Conservation (phyloP, 1,284 basidiomycete genomes). For the Heterobasidion parviporum region DNA sequence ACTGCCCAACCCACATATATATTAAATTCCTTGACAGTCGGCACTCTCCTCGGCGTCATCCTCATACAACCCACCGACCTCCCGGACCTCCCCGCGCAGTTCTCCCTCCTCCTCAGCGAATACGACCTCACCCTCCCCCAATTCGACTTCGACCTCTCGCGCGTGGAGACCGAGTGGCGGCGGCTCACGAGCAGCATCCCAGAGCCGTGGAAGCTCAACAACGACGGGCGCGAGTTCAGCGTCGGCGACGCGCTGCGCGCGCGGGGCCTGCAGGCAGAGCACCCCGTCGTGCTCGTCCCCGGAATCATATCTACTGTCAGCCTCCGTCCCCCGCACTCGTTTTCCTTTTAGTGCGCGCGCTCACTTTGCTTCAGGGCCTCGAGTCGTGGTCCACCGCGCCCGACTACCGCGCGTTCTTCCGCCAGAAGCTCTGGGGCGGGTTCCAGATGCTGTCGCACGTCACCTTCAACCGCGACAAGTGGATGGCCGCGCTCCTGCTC, state of each 20-base stretch:
- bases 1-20: conserved; percentile 18
- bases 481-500: conserved; percentile 87
- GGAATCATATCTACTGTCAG: conserved; percentile 72
- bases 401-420: conserved; percentile 74
- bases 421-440: conserved; percentile 83
- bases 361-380: conserved; percentile 42
- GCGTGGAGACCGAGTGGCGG: conserved; percentile 62
- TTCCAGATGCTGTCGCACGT: conserved; percentile 83
- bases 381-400: conserved; percentile 83
- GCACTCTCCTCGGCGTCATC: conserved; percentile 49
- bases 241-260: conserved; percentile 69
- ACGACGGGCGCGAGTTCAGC: conserved; percentile 77
- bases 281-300: conserved; percentile 78
- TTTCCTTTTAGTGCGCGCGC: not conserved
- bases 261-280: conserved; percentile 60
- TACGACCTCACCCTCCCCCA: conserved; percentile 39
- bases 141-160: conserved; percentile 56
- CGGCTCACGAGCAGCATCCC: conserved; percentile 58
- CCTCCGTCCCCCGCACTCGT: conserved; percentile 4
- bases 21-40: conserved; percentile 34
- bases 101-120: conserved; percentile 31
- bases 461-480: conserved; percentile 77
- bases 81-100: conserved; percentile 32
- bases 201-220: conserved; percentile 75
- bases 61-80: conserved; percentile 57